Evolutionary conservation across 1,284 basidiomycete genomes (phyloP).

Genomic region (Ganoderma sp.): DNA sequence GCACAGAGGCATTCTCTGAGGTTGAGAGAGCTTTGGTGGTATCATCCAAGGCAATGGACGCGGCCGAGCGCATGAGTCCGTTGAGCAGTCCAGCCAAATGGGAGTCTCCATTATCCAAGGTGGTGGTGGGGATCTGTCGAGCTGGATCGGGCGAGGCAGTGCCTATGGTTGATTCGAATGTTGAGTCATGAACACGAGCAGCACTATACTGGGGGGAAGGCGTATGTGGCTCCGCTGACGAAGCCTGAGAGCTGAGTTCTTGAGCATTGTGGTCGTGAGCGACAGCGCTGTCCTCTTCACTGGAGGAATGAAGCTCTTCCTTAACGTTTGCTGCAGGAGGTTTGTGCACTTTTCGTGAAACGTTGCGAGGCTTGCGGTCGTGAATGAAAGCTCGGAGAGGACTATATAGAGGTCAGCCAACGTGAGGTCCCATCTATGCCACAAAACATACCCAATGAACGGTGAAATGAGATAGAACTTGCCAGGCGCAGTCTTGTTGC

Average conservation of each 20-base stretch:
- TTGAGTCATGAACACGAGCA: constrained; percentile 40
- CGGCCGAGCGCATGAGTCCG: constrained; percentile 57
- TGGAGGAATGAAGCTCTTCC: constrained; percentile 32
- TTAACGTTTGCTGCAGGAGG: constrained; percentile 18
- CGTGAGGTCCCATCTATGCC: neutral
- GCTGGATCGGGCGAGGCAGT: constrained; percentile 20
- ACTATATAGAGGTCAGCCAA: constrained; percentile 43
- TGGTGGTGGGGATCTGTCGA: constrained; percentile 15
- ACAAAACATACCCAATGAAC: constrained; percentile 80
- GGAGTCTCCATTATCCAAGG: constrained; percentile 55
- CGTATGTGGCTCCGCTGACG: constrained; percentile 65
- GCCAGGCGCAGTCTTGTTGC: constrained; percentile 71
- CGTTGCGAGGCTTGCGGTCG: constrained; percentile 47
- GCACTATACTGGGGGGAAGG: constrained; percentile 64
- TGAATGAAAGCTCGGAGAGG: constrained; percentile 67
- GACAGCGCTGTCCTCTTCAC: constrained; percentile 34
- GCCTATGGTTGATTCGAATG: constrained; percentile 34
- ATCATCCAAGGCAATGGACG: constrained; percentile 21
- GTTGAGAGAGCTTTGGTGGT: constrained; percentile 11
- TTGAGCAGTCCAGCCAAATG: constrained; percentile 72
- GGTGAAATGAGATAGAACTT: constrained; percentile 97
- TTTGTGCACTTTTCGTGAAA: constrained; percentile 37
- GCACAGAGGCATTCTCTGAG: constrained; percentile 14
- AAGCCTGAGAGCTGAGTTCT: constrained; percentile 71
- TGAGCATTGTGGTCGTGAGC: constrained; percentile 43